Evolutionary conservation across 495 filamentous ascomycete species (phyloP).

Genomic region (Tuber microsphaerosporum): DNA sequence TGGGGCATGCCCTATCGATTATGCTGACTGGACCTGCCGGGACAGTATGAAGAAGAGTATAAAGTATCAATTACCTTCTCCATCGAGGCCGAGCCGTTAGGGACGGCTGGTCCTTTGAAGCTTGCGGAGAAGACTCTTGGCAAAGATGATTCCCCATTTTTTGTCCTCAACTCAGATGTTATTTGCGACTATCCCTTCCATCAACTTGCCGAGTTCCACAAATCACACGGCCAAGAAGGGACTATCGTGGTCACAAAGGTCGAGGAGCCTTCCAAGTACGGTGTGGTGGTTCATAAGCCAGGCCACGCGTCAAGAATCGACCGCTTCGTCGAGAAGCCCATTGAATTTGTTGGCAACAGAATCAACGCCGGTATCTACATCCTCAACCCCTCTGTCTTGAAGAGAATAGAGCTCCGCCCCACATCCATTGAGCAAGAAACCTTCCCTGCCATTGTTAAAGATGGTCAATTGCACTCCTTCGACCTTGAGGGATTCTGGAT

Average conservation of each 20-base stretch:
- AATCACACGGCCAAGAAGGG: conserved; percentile 83
- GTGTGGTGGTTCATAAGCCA: conserved; percentile 97
- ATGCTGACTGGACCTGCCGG: neutral
- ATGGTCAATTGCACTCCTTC: conserved; percentile 92
- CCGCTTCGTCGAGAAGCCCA: conserved; percentile 98
- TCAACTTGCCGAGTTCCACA: conserved; percentile 84
- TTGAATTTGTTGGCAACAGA: conserved; percentile 97
- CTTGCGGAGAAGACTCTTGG: conserved; percentile 87
- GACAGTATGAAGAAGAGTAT: conserved; percentile 81
- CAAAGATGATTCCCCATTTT: conserved; percentile 92
- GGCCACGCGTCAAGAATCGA: conserved; percentile 88
- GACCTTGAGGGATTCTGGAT: conserved; percentile 99
- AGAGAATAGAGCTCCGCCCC: conserved; percentile 88
- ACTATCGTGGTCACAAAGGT: conserved; percentile 99
- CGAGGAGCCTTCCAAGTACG: conserved; percentile 97
- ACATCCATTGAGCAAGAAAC: conserved; percentile 99
- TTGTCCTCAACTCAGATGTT: conserved; percentile 95
- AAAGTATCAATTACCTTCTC: conserved; percentile 94
- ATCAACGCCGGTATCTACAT: conserved; percentile 99
- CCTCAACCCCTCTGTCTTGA: conserved; percentile 83
- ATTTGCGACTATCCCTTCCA: conserved; percentile 98
- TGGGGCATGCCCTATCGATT: neutral
- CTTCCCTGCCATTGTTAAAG: conserved; percentile 88
- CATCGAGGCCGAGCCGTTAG: conserved; percentile 88
- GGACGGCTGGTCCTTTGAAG: conserved; percentile 93